These are phyloP conservation scores for Penicillium dipodomyicola DNA, from an alignment of 495 filamentous ascomycete species.

Conservation along the genomic window DNA sequence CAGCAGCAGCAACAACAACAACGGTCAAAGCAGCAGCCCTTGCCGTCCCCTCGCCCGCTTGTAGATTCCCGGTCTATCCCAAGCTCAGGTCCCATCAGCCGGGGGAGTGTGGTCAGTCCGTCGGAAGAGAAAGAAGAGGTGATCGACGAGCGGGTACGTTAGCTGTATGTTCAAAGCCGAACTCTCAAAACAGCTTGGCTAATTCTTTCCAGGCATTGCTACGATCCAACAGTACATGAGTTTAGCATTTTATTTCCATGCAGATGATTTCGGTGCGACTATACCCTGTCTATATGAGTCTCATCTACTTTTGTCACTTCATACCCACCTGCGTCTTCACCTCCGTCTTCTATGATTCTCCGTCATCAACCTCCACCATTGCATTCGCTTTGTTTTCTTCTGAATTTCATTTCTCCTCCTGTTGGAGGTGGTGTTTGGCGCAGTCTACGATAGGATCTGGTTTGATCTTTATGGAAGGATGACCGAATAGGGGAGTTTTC, in stretches of 20 bases:
- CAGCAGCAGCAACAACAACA: conserved; percentile 21
- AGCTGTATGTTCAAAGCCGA: conserved; percentile 19
- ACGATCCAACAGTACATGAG: conserved; percentile 44
- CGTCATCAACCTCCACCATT: conserved; percentile 12
- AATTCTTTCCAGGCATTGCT: conserved; percentile 32
- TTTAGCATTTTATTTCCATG: conserved; percentile 22
- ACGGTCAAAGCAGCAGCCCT: conserved; percentile 20
- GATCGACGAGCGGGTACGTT: conserved; percentile 69
- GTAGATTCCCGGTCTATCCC: conserved; percentile 61
- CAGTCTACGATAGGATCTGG: conserved; percentile 18
- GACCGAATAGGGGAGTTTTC: conserved; percentile 29
- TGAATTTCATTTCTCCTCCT: conserved; percentile 3
- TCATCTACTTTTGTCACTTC: conserved; percentile 19
- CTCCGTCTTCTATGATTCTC: conserved; percentile 2
- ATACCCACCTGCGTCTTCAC: conserved; percentile 21
- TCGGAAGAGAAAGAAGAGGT: conserved; percentile 60
- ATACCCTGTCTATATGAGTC: conserved; percentile 37
- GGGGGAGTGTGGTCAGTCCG: conserved; percentile 59
- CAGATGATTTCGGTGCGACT: conserved; percentile 26
- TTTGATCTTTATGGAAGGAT: conserved; percentile 25
- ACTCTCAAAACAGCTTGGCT: conserved; percentile 19
- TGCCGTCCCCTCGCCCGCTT: conserved; percentile 39
- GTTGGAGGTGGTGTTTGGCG: conserved; percentile 27
- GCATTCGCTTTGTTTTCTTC: conserved; percentile 26
- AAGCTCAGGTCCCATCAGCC: conserved; percentile 53